Conservation (phyloP, 2,329 filamentous ascomycete genomes). For the Bertia moriformis region DNA sequence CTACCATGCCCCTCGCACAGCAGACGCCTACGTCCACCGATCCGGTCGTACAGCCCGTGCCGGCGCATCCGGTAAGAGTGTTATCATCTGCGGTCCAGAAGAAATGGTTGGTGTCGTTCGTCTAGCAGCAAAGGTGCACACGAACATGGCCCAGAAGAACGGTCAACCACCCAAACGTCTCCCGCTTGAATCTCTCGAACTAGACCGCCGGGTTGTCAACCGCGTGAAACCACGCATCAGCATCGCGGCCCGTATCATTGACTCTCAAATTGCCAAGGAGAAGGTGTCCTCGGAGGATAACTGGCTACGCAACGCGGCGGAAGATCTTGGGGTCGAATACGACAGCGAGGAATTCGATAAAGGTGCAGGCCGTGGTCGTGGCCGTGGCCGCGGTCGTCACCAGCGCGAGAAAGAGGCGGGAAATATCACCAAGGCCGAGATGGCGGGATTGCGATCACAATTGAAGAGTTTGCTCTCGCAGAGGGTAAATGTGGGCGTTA, state of each 20-base stretch:
- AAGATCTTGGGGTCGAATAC: conserved; percentile 87
- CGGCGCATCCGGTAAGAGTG: conserved; percentile 60
- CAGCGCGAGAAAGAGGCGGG: conserved; percentile 60
- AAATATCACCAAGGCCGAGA: conserved; percentile 56
- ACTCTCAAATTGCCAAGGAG: conserved; percentile 71
- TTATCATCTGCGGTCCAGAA: conserved; percentile 80
- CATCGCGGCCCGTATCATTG: conserved; percentile 76
- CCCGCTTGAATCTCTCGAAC: conserved; percentile 66
- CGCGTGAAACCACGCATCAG: conserved; percentile 64
- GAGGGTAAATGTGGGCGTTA: conserved; percentile 75
- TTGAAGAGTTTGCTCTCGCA: conserved; percentile 55
- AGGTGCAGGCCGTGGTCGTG: conserved; percentile 40
- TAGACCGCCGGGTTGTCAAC: conserved; percentile 66
- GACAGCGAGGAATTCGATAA: conserved; percentile 73
- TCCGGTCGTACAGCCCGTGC: conserved; percentile 88
- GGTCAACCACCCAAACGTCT: conserved; percentile 32
- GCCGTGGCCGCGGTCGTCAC: conserved; percentile 59
- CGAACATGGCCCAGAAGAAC: conserved; percentile 27
- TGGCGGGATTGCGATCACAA: conserved; percentile 56
- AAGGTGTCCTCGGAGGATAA: conserved; percentile 72
- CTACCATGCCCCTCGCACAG: conserved; percentile 84
- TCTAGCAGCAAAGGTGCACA: conserved; percentile 78
- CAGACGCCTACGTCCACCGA: conserved; percentile 88
- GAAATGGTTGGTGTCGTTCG: conserved; percentile 75
- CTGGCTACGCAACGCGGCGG: conserved; percentile 70